A percentile compares a stretch with the other conserved stretches of the same genome.
Conservation (phyloP, 768 basidiomycete species). For the Vishniacozyma victoriae region DNA sequence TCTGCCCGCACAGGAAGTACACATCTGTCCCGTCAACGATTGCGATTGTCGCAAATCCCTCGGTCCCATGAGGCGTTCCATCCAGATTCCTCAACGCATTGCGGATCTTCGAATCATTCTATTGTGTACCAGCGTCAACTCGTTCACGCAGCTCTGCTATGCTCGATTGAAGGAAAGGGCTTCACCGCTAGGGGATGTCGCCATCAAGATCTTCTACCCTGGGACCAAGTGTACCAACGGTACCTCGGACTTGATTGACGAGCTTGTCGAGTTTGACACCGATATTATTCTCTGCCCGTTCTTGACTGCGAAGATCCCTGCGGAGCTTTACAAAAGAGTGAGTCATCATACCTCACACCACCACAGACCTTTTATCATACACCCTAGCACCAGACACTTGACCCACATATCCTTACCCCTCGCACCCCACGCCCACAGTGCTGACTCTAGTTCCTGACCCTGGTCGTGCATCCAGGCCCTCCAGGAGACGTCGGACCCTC, state of each 20-base stretch:
- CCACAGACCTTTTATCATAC: neutral
- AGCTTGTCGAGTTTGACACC: constrained; percentile 21
- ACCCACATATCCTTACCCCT: neutral
- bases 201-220: no score
- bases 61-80: no score
- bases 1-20: no score
- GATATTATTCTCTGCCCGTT: constrained; percentile 37
- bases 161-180: no score
- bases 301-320: constrained; percentile 36
- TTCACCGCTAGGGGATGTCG: constrained; percentile 35
- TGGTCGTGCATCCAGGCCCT: constrained; percentile 40
- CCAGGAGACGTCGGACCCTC: constrained; percentile 43
- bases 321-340: constrained; percentile 23
- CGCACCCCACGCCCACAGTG: neutral
- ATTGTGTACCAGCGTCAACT: constrained; percentile 35
- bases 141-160: constrained; percentile 32
- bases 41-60: no score
- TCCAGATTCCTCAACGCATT: no score
- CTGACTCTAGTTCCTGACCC: constrained; percentile 29
- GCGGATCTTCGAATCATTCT: constrained; percentile 26
- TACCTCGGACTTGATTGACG: constrained; percentile 26
- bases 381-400: neutral
- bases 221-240: no score
- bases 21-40: no score
- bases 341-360: constrained; percentile 2